These are phyloP conservation scores for Aspergillus taichungensis DNA, from an alignment of 495 filamentous ascomycete species.

Conservation along the genomic window DNA sequence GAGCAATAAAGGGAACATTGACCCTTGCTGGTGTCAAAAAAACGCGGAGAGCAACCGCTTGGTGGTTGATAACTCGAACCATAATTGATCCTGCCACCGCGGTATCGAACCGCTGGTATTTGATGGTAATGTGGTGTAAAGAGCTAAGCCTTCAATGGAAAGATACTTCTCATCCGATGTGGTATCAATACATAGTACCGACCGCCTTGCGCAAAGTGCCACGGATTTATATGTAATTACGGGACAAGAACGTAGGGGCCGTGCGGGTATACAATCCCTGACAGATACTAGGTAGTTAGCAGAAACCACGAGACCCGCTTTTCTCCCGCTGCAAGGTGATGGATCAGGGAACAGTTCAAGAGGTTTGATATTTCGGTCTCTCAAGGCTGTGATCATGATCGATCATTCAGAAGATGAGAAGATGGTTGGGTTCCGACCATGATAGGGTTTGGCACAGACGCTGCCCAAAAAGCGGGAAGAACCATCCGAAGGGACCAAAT, in stretches of 20 bases:
- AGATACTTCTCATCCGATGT: no score
- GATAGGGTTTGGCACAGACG: not conserved
- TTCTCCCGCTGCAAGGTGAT: conserved; percentile 17
- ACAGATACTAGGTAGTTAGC: conserved; percentile 1
- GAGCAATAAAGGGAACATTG: no score
- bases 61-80: no score
- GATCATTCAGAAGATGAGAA: not conserved
- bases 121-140: no score
- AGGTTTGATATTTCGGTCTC: conserved; percentile 3
- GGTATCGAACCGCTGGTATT: no score
- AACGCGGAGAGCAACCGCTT: no score
- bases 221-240: not conserved
- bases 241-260: not conserved
- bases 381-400: conserved; percentile 3
- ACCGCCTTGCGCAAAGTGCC: no score
- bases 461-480: not conserved
- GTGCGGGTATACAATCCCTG: conserved; percentile 1
- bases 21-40: no score
- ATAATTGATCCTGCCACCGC: no score
- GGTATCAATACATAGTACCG: no score
- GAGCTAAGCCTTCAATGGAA: no score
- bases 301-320: conserved; percentile 11
- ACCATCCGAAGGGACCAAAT: not conserved
- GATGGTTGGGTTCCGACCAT: not conserved
- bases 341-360: not conserved